Evolutionary conservation across 2,329 filamentous ascomycete species (phyloP).

Genomic region (Hypocrella siamensis): DNA sequence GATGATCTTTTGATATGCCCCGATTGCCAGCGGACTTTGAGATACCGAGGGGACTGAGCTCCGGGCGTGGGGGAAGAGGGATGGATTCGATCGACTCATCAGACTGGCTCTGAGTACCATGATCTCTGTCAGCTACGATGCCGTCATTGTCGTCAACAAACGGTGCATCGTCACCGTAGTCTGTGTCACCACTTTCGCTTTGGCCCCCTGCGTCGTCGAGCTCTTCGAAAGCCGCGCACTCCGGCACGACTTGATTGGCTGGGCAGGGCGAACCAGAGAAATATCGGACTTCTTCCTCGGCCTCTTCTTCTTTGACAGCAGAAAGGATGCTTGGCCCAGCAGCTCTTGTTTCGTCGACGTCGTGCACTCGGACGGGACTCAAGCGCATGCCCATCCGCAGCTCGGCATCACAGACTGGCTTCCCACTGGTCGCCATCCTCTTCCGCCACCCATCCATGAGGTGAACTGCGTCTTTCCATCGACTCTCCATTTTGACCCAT

Average conservation of each 20-base stretch:
- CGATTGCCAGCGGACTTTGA: slow-evolving; percentile 35
- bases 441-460: slow-evolving; percentile 89
- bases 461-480: slow-evolving; percentile 78
- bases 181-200: slow-evolving; percentile 23
- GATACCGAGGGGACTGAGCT: slow-evolving; percentile 35
- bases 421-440: slow-evolving; percentile 56
- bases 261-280: slow-evolving; percentile 14
- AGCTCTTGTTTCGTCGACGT: slow-evolving; percentile 30
- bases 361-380: slow-evolving; percentile 39
- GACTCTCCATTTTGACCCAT: slow-evolving; percentile 84
- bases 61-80: slow-evolving; percentile 29
- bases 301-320: slow-evolving; percentile 31
- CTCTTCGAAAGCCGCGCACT: slow-evolving; percentile 6
- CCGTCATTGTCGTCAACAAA: slow-evolving; percentile 8
- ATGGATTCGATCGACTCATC: slow-evolving; percentile 18
- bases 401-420: slow-evolving; percentile 53
- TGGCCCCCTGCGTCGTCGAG: slow-evolving; percentile 12
- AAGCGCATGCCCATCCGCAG: slow-evolving; percentile 52
- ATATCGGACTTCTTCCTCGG: slow-evolving; percentile 12
- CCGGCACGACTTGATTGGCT: slow-evolving; percentile 5
- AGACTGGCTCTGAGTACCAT: background rate
- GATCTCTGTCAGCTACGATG: background rate
- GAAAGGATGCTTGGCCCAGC: slow-evolving; percentile 23
- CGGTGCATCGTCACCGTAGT: slow-evolving; percentile 28
- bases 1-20: slow-evolving; percentile 12